Evolutionary conservation across 176 grass and related monocot genomes (phyloP).

Genomic region (Oryza nivara): DNA sequence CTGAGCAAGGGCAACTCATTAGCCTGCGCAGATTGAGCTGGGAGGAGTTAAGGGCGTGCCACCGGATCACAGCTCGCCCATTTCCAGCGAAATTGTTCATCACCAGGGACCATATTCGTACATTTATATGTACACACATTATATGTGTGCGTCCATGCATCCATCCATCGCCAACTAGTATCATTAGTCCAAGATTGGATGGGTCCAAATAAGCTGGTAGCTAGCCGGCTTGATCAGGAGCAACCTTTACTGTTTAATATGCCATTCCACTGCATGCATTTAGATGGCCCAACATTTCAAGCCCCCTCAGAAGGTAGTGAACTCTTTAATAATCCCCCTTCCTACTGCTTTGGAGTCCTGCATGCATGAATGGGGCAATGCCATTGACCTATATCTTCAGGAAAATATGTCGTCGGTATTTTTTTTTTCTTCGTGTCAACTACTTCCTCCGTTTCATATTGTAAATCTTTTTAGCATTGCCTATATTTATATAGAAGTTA

Average conservation of each 20-base stretch:
- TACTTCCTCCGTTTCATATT: no score
- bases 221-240: slow-evolving; percentile 32
- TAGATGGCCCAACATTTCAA: slow-evolving; percentile 20
- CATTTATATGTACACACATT: no score
- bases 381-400: not conserved
- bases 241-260: slow-evolving; percentile 48
- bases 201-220: slow-evolving; percentile 34
- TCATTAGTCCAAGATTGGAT: slow-evolving; percentile 45
- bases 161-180: not conserved
- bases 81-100: slow-evolving; percentile 8
- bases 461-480: no score
- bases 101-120: slow-evolving; percentile 24
- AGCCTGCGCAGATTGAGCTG: slow-evolving; percentile 32
- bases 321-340: slow-evolving; percentile 17
- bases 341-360: slow-evolving; percentile 14
- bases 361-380: not conserved
- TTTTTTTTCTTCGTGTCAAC: not conserved
- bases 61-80: not conserved
- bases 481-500: no score
- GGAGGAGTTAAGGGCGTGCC: not conserved
- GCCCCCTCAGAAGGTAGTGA: not conserved
- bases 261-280: slow-evolving; percentile 44
- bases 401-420: not conserved
- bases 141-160: not conserved
- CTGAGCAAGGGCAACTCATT: not conserved